A percentile compares a stretch with the other conserved stretches of the same genome.
These are phyloP conservation scores for Tetrapisispora fleetii DNA, from an alignment of 805 yeast genomes.

Conservation along the genomic window DNA sequence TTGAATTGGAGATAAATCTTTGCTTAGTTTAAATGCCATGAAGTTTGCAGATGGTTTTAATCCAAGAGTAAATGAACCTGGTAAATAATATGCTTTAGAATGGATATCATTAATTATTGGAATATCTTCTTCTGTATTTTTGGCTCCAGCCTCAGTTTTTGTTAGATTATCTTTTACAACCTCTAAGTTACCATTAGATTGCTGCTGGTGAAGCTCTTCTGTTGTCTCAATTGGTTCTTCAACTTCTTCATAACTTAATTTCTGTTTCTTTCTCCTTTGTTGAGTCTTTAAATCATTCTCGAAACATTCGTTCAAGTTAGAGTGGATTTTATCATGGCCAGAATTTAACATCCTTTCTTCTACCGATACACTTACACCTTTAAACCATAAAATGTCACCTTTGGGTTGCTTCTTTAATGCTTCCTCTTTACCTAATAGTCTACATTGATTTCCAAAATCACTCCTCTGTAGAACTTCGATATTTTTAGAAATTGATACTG, in stretches of 20 bases:
- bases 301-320: conserved; percentile 20
- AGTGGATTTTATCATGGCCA: conserved; percentile 10
- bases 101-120: conserved; percentile 8
- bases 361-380: conserved; percentile 52
- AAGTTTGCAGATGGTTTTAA: conserved; percentile 63
- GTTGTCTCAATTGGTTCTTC: conserved; percentile 9
- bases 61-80: conserved; percentile 20
- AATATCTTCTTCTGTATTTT: conserved; percentile 7
- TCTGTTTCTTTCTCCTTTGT: conserved; percentile 12
- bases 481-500: conserved; percentile 27
- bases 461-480: conserved; percentile 30
- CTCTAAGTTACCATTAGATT: not conserved
- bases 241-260: conserved; percentile 18
- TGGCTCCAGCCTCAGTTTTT: conserved; percentile 6
- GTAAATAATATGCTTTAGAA: conserved; percentile 11
- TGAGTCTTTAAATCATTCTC: not conserved
- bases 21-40: conserved; percentile 44
- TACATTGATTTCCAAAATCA: conserved; percentile 23
- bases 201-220: too few species aligned
- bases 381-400: conserved; percentile 53
- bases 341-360: conserved; percentile 32
- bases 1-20: not conserved
- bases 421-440: conserved; percentile 17
- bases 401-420: conserved; percentile 11
- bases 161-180: conserved; percentile 11